Evolutionary conservation across 352 stramenopile genomes (phyloP).

Genomic region (Aphanomyces euteiches): DNA sequence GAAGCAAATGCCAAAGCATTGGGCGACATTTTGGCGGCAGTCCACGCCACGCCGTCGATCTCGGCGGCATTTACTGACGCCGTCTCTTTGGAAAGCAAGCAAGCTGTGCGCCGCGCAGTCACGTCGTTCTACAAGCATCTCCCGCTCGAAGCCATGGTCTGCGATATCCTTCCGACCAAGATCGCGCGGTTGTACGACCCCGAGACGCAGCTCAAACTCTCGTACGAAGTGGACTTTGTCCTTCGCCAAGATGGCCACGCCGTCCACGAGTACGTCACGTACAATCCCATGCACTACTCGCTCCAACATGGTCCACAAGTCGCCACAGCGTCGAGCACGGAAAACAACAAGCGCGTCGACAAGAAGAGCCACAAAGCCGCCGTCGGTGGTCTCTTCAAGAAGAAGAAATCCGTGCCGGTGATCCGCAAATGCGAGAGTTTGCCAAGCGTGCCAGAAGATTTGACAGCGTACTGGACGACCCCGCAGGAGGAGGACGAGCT

Average conservation of each 20-base stretch:
- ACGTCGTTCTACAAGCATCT: constrained; percentile 60
- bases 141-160: constrained; percentile 62
- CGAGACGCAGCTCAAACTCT: constrained; percentile 65
- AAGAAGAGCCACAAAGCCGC: background rate
- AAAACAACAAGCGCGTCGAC: background rate
- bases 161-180: constrained; percentile 58
- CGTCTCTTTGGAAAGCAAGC: background rate
- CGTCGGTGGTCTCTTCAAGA: background rate
- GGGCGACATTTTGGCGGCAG: constrained; percentile 6
- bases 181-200: constrained; percentile 68
- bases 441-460: constrained; percentile 10
- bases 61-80: background rate
- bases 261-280: background rate
- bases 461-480: constrained; percentile 9
- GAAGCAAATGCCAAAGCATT: background rate
- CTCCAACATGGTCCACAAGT: constrained; percentile 9
- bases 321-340: background rate
- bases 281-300: constrained; percentile 25
- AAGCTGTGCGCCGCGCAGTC: constrained; percentile 34
- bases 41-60: background rate
- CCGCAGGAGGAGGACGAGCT: background rate
- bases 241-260: background rate
- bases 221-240: constrained; percentile 48
- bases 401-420: background rate
- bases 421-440: background rate